Percentiles rank a stretch among this genome's conserved stretches.
These are phyloP conservation scores for Filosporella fistucella DNA, from an alignment of 495 filamentous ascomycete species.

Conservation along the genomic window DNA sequence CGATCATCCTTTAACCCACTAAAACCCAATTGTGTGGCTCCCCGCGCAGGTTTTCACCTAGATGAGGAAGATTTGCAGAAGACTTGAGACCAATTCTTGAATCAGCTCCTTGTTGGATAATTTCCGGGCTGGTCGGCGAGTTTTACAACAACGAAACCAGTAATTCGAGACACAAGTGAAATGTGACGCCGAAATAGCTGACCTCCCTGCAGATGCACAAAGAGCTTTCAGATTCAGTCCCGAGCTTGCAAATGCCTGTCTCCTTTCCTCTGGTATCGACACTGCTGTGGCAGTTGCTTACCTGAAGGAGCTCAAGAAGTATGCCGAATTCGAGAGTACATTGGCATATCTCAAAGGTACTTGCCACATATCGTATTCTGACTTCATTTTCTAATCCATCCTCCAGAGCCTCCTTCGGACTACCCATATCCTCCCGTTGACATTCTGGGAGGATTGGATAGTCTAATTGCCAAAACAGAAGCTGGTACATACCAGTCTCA, in stretches of 20 bases:
- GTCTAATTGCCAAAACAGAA: constrained; percentile 24
- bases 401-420: constrained; percentile 29
- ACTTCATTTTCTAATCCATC: background rate
- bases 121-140: no score
- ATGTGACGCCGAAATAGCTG: no score
- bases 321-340: constrained; percentile 28
- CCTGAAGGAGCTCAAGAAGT: constrained; percentile 2
- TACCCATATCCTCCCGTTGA: constrained; percentile 35
- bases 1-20: no score
- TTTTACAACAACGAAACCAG: no score
- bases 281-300: background rate
- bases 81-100: no score
- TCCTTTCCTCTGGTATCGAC: constrained; percentile 1
- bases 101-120: no score
- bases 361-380: background rate
- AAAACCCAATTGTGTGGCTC: no score
- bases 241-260: background rate
- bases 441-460: constrained; percentile 32
- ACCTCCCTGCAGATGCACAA: background rate
- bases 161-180: no score
- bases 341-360: constrained; percentile 34
- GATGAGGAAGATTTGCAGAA: no score
- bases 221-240: background rate
- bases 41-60: no score
- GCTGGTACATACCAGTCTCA: constrained; percentile 32